phyloP scores from a whole-genome alignment of 176 grass and related monocot species.

The Cenchrus americanus region DNA sequence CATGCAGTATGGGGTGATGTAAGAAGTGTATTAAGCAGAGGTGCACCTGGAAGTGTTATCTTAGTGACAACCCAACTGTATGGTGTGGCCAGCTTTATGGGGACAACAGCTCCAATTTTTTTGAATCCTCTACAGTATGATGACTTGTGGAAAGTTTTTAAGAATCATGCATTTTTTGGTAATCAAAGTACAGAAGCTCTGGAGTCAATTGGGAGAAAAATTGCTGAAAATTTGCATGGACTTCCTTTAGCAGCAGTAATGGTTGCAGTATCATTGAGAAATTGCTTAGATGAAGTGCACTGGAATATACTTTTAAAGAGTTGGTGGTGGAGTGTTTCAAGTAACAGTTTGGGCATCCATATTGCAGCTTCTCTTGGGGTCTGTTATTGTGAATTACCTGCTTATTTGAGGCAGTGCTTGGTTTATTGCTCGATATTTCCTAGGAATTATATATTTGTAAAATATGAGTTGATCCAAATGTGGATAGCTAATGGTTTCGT shows the following conservation, averaged over 20 bases:
- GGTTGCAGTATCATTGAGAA: conserved; percentile 37
- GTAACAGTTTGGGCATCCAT: not conserved
- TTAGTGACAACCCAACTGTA: conserved; percentile 50
- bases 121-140: conserved; percentile 15
- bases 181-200: conserved; percentile 5
- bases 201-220: conserved; percentile 6
- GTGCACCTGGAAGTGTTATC: conserved; percentile 36
- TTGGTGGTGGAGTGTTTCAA: conserved; percentile 56
- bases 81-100: conserved; percentile 35
- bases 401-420: conserved; percentile 54
- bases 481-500: conserved; percentile 65
- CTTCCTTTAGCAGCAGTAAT: conserved; percentile 35
- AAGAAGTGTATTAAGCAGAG: conserved; percentile 23
- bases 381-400: conserved; percentile 45
- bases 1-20: conserved; percentile 10
- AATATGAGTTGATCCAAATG: conserved; percentile 49
- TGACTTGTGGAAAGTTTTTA: conserved; percentile 38
- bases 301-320: conserved; percentile 42
- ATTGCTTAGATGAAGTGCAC: not conserved
- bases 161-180: conserved; percentile 20
- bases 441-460: conserved; percentile 40
- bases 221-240: conserved; percentile 32
- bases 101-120: conserved; percentile 29
- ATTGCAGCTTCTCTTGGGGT: conserved; percentile 47
- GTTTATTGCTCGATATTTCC: conserved; percentile 53